Conservation (phyloP, 345 rosid species). For the Arabidopsis arenosa region DNA sequence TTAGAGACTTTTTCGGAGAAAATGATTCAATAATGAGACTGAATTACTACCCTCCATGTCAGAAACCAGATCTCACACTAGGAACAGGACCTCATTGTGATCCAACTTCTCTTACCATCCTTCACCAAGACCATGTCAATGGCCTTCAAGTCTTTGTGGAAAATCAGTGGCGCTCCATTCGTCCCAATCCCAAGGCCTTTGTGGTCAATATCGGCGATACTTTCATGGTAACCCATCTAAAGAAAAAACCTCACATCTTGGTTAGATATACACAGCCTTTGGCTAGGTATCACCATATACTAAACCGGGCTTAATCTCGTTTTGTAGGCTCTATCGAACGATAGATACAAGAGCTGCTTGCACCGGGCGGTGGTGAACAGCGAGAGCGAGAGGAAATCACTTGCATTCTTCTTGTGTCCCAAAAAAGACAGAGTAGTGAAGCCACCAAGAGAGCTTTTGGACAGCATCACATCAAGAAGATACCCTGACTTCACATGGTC, state of each 20-base stretch:
- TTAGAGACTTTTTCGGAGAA: conserved; percentile 71
- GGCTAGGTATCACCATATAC: background rate
- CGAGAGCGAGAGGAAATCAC: conserved; percentile 78
- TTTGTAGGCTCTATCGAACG: conserved; percentile 84
- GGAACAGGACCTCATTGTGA: conserved; percentile 99
- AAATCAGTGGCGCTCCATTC: conserved; percentile 77
- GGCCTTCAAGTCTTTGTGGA: conserved; percentile 96
- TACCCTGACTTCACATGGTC: conserved; percentile 95
- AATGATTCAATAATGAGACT: conserved; percentile 98
- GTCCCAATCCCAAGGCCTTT: conserved; percentile 78
- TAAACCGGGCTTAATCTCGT: background rate
- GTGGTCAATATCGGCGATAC: conserved; percentile 99
- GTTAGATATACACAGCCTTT: background rate
- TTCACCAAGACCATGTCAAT: conserved; percentile 93
- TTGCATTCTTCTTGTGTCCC: conserved; percentile 95
- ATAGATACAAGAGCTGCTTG: conserved; percentile 86
- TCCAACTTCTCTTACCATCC: conserved; percentile 97
- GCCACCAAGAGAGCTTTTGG: conserved; percentile 79
- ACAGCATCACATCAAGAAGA: conserved; percentile 55
- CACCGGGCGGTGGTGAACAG: conserved; percentile 96
- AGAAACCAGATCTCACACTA: conserved; percentile 84
- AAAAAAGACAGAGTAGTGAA: conserved; percentile 71
- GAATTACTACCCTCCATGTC: conserved; percentile 95
- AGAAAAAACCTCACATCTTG: background rate
- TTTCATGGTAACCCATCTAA: conserved; percentile 73